phyloP scores from a whole-genome alignment of 2,329 filamentous ascomycete species.

The Aspergillus floridensis region DNA sequence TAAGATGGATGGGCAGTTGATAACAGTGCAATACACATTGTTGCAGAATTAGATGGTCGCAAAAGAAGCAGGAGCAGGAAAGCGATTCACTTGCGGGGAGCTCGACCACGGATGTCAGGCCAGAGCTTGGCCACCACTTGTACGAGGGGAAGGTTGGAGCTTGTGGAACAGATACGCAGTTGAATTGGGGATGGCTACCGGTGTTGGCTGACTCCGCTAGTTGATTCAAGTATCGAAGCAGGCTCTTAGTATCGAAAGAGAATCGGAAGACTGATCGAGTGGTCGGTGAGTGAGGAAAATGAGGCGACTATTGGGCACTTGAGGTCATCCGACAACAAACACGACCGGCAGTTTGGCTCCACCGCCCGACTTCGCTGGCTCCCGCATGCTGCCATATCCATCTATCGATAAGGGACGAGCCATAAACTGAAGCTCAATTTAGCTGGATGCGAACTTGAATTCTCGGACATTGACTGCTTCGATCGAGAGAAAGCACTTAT shows the following conservation, averaged over 20 bases:
- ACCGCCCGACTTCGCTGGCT: neutral
- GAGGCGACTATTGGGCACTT: slow-evolving; percentile 6
- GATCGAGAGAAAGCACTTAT: neutral
- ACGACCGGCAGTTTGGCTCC: slow-evolving; percentile 1
- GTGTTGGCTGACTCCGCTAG: neutral
- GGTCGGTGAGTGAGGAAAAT: neutral
- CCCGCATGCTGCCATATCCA: neutral
- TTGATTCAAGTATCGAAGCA: neutral
- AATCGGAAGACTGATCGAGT: neutral
- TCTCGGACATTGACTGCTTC: neutral
- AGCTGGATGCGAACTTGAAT: too few relatives aligned
- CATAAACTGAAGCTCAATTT: neutral
- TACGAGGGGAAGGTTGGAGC: neutral
- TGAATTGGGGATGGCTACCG: neutral
- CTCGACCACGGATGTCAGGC: neutral
- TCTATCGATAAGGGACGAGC: neutral
- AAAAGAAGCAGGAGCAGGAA: neutral
- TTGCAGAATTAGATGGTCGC: neutral
- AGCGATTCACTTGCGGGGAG: neutral
- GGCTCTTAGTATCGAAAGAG: neutral
- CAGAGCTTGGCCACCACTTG: neutral
- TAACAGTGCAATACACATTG: slow-evolving; percentile 68
- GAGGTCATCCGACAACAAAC: slow-evolving; percentile 5
- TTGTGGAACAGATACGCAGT: neutral
- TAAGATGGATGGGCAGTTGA: slow-evolving; percentile 69